phyloP scores from a whole-genome alignment of 2,329 filamentous ascomycete genomes.

The Aureobasidium leucospermi region DNA sequence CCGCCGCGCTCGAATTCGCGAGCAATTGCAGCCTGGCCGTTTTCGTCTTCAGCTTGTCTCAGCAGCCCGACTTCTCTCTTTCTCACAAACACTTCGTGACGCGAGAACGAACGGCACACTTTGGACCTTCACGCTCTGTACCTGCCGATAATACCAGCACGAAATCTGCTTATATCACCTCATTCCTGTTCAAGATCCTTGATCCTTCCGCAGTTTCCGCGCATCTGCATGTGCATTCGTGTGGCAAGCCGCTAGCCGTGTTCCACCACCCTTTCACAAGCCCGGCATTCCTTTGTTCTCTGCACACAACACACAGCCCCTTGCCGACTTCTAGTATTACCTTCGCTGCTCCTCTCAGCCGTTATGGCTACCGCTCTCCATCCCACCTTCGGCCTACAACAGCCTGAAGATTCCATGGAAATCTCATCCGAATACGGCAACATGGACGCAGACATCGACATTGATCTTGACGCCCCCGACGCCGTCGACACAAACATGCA shows the following conservation, averaged over 20 bases:
- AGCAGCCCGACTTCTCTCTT: not conserved
- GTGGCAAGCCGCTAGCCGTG: constrained; percentile 10
- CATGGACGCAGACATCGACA: constrained; percentile 47
- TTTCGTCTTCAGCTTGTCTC: not conserved
- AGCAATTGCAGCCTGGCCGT: not conserved
- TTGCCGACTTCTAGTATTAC: not conserved
- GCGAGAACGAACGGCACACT: not conserved
- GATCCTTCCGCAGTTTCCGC: not conserved
- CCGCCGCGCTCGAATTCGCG: not conserved
- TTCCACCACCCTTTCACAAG: not conserved
- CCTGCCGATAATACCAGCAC: not conserved
- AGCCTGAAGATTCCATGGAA: constrained; percentile 48
- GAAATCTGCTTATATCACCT: not conserved
- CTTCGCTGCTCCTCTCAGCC: not conserved
- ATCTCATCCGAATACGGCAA: constrained; percentile 42
- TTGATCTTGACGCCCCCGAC: constrained; percentile 49
- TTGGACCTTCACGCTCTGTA: not conserved
- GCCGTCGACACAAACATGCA: constrained; percentile 14
- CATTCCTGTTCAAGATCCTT: not conserved
- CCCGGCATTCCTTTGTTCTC: constrained; percentile 5
- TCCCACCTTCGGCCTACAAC: constrained; percentile 20
- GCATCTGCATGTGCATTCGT: not conserved
- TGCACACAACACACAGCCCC: not conserved
- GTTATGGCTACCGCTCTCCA: constrained; percentile 17
- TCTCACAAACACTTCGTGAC: not conserved